Evolutionary conservation across 164 flowering plant species (phyloP).

Genomic region (Tetrastigma voinierianum): DNA sequence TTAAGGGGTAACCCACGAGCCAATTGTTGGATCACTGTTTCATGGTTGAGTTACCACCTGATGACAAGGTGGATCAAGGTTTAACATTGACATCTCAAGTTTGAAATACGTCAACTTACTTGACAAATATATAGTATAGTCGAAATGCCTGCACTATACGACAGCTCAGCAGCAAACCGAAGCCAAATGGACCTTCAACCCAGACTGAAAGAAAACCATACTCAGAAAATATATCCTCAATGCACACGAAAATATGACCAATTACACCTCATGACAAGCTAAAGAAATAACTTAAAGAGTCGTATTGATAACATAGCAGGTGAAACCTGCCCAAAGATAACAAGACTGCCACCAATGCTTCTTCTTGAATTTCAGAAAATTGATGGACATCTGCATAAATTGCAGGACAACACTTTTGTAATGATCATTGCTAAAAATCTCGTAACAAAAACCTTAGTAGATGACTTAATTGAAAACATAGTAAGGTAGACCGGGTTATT

Average conservation of each 20-base stretch:
- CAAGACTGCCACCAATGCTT: constrained; percentile 76
- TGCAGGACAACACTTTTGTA: not conserved
- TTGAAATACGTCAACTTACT: constrained; percentile 39
- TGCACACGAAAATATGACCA: not conserved
- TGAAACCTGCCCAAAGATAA: constrained; percentile 80
- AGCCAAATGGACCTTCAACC: constrained; percentile 84
- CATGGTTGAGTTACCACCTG: not conserved
- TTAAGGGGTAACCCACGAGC: not conserved
- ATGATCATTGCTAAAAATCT: not conserved
- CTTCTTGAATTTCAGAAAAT: constrained; percentile 44
- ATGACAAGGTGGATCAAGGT: not conserved
- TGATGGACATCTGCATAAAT: constrained; percentile 51
- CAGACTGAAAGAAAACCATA: constrained; percentile 52
- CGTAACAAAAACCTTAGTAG: not conserved
- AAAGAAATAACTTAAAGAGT: not conserved
- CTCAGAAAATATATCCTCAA: not conserved
- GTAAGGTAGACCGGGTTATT: not conserved
- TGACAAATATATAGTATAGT: constrained; percentile 69
- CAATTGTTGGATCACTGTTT: not conserved
- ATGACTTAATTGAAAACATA: not conserved
- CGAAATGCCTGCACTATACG: constrained; percentile 79
- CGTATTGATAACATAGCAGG: constrained; percentile 2
- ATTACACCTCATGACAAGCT: too few relatives aligned
- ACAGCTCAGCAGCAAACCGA: constrained; percentile 77
- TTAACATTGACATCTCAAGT: not conserved